phyloP scores from a whole-genome alignment of 768 basidiomycete genomes.

The Agaricus blazei region DNA sequence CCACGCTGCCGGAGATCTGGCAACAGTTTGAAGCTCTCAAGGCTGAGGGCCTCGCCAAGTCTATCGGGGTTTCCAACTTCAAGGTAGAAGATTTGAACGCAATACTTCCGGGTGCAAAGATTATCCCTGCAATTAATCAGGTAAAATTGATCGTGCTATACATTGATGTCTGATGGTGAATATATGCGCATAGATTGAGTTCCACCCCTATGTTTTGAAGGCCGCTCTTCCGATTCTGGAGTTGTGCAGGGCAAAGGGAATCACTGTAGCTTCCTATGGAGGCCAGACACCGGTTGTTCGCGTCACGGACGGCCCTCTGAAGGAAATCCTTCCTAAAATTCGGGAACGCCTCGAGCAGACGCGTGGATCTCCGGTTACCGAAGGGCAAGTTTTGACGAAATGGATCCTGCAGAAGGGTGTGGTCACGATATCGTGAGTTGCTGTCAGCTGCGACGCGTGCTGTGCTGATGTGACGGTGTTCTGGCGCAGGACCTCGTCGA shows the following conservation, averaged over 20 bases:
- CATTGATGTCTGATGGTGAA: neutral
- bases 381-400: conserved; percentile 61
- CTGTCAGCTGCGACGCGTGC: neutral
- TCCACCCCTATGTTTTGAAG: conserved; percentile 71
- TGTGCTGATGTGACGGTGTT: neutral
- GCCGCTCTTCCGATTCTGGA: conserved; percentile 51
- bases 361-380: conserved; percentile 36
- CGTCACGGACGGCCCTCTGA: conserved; percentile 52
- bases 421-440: conserved; percentile 59
- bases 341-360: conserved; percentile 43
- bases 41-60: conserved; percentile 39
- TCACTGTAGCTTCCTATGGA: conserved; percentile 64
- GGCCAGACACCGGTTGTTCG: conserved; percentile 43
- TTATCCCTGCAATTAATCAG: conserved; percentile 69
- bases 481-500: conserved; percentile 39
- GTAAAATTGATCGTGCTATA: conserved; percentile 22
- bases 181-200: conserved; percentile 41
- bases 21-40: conserved; percentile 55
- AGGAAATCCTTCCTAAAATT: conserved; percentile 45
- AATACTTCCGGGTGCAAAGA: conserved; percentile 43
- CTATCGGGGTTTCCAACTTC: conserved; percentile 74
- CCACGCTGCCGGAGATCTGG: conserved; percentile 50
- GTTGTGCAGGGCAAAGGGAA: conserved; percentile 49
- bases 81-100: conserved; percentile 45
- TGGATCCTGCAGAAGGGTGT: conserved; percentile 63